phyloP scores from a whole-genome alignment of 2,329 filamentous ascomycete species.

The Uncinocarpus reesii region DNA sequence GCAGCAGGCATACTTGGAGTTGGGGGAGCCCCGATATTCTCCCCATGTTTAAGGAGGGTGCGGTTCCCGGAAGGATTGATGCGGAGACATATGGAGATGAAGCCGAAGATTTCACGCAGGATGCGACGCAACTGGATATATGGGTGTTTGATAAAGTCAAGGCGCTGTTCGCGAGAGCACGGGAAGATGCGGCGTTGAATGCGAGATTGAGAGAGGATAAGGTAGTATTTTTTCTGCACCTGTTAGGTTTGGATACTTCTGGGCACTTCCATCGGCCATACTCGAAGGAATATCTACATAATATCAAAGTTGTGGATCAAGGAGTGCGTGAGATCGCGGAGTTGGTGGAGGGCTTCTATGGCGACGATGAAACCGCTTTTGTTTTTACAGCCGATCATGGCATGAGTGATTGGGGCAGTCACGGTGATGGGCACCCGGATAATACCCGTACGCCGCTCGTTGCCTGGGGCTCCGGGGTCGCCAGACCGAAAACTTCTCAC shows the following conservation, averaged over 20 bases:
- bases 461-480: constrained; percentile 85
- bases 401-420: constrained; percentile 99
- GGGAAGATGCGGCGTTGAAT: constrained; percentile 64
- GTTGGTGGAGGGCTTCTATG: constrained; percentile 76
- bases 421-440: constrained; percentile 93
- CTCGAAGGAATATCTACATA: constrained; percentile 87
- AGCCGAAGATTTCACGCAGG: constrained; percentile 76
- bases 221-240: constrained; percentile 86
- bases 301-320: constrained; percentile 86
- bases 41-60: constrained; percentile 94
- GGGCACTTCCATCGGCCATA: constrained; percentile 83
- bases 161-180: constrained; percentile 70
- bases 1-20: constrained; percentile 93
- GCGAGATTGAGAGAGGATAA: constrained; percentile 68
- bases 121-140: constrained; percentile 70
- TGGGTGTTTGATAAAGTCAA: constrained; percentile 97
- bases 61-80: constrained; percentile 74
- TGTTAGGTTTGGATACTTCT: constrained; percentile 82
- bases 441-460: constrained; percentile 92
- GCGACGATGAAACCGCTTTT: constrained; percentile 75
- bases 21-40: constrained; percentile 98
- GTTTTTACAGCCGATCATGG: constrained; percentile 97
- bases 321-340: constrained; percentile 76
- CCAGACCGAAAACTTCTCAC: constrained; percentile 53
- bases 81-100: constrained; percentile 76